Percentiles rank a stretch among this genome's conserved stretches.
Evolutionary conservation across 208 protist species (phyloP).

Genomic region (Acanthamoeba healyi): DNA sequence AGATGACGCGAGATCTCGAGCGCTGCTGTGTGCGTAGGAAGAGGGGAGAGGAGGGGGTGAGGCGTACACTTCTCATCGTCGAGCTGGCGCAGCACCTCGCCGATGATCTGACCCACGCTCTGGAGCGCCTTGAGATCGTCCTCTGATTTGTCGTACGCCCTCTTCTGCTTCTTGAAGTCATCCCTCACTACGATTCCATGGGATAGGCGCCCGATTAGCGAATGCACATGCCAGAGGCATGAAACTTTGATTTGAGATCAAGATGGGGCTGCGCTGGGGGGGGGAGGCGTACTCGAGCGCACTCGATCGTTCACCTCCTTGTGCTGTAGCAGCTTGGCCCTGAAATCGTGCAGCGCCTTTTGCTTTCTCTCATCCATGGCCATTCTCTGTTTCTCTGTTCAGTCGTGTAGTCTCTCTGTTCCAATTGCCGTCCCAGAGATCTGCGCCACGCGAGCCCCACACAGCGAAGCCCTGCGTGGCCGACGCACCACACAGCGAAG

Average conservation of each 20-base stretch:
- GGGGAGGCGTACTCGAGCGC: conserved; percentile 78
- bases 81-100: conserved; percentile 98
- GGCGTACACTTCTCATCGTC: conserved; percentile 92
- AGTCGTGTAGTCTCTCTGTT: not conserved
- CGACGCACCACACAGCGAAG: not conserved
- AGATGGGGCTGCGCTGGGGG: not conserved
- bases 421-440: not conserved
- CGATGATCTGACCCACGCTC: conserved; percentile 98
- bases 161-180: conserved; percentile 90
- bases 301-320: conserved; percentile 85
- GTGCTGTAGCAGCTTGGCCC: conserved; percentile 90
- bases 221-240: not conserved
- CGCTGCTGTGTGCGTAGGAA: not conserved
- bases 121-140: conserved; percentile 98
- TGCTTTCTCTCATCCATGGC: conserved; percentile 74
- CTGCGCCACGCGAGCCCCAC: too few relatives aligned
- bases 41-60: conserved; percentile 37
- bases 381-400: conserved; percentile 43
- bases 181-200: conserved; percentile 81
- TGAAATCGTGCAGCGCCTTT: conserved; percentile 83
- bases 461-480: not conserved
- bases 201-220: not conserved
- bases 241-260: not conserved
- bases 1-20: not conserved
- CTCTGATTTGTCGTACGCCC: conserved; percentile 96